These are phyloP conservation scores for Pseudocercospora fijiensis DNA, from an alignment of 2,329 filamentous ascomycete genomes.

Conservation along the genomic window DNA sequence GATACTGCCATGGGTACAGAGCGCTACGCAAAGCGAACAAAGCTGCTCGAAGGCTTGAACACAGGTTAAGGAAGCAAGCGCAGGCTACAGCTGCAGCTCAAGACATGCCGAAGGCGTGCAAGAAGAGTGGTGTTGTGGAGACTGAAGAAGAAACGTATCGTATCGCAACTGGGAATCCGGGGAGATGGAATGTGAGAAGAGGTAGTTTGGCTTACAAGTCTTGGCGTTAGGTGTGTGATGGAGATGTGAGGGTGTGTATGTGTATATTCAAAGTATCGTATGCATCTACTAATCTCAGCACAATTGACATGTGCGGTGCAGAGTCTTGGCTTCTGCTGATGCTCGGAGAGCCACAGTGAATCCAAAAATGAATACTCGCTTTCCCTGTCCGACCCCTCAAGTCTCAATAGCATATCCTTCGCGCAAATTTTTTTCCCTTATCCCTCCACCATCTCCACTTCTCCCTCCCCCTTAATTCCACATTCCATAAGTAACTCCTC, in stretches of 20 bases:
- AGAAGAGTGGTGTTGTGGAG: neutral
- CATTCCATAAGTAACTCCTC: neutral
- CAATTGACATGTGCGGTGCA: no score
- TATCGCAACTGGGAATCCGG: neutral
- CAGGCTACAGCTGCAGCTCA: neutral
- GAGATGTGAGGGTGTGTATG: no score
- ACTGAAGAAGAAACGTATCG: neutral
- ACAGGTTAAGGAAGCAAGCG: neutral
- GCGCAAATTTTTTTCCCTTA: no score
- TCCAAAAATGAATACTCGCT: no score
- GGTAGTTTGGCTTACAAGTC: neutral
- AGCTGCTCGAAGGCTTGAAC: neutral
- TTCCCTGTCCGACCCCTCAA: no score
- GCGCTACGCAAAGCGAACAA: neutral
- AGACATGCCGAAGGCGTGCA: neutral
- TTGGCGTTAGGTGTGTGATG: neutral
- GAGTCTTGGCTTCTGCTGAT: no score
- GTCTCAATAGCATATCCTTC: no score
- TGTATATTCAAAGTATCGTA: no score
- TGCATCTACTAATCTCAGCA: no score
- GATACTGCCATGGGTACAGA: neutral
- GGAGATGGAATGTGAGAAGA: neutral
- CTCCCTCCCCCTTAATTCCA: neutral
- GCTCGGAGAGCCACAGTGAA: no score
- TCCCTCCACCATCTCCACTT: slow-evolving; percentile 2